These are phyloP conservation scores for Fragaria iinumae DNA, from an alignment of 306 rosid genomes.

Conservation along the genomic window DNA sequence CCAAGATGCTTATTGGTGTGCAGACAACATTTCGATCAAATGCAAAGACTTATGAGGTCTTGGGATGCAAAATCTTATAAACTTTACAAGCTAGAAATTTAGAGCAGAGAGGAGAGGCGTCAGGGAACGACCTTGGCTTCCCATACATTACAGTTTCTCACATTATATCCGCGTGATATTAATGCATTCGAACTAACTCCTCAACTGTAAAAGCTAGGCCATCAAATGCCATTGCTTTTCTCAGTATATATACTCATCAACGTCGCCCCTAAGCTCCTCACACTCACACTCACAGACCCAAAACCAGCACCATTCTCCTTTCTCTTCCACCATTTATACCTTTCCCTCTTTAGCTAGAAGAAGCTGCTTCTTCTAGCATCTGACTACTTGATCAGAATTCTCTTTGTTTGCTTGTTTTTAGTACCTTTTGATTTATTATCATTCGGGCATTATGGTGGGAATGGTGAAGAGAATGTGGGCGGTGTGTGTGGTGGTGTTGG, in stretches of 20 bases:
- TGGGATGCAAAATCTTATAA: not conserved
- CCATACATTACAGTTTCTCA: conserved; percentile 19
- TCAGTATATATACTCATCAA: conserved; percentile 33
- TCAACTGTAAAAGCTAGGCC: conserved; percentile 42
- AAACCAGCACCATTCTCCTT: not conserved
- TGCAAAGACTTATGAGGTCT: conserved; percentile 1
- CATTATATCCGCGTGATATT: conserved; percentile 65
- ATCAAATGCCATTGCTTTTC: not conserved
- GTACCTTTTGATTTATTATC: not conserved
- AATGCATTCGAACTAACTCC: conserved; percentile 54
- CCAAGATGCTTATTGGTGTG: not conserved
- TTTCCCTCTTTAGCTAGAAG: not conserved
- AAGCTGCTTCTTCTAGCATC: not conserved
- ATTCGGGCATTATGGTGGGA: not conserved
- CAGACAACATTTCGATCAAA: not conserved
- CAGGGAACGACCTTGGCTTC: conserved; percentile 18
- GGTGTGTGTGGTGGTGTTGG: conserved; percentile 23
- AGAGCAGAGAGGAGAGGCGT: conserved; percentile 2
- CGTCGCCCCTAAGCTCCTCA: conserved; percentile 30
- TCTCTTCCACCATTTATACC: not conserved
- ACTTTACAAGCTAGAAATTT: not conserved
- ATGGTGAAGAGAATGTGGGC: conserved; percentile 12
- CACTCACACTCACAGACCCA: conserved; percentile 15
- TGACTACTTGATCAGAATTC: not conserved
- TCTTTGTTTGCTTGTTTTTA: not conserved